Evolutionary conservation across 2,329 filamentous ascomycete genomes (phyloP).

Genomic region (Fusarium sp.): DNA sequence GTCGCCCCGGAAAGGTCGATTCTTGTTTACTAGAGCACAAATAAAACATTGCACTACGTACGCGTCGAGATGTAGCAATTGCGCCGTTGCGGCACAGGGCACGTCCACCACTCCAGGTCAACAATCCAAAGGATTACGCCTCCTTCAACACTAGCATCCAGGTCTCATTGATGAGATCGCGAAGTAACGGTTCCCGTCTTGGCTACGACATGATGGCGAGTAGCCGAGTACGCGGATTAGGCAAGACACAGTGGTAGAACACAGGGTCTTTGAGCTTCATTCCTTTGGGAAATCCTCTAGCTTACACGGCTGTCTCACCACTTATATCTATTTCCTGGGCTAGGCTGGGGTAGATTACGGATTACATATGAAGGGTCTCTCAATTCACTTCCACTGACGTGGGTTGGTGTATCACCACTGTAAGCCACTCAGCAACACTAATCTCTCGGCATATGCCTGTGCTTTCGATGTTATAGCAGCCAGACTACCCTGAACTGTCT

Average conservation of each 20-base stretch:
- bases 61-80: constrained; percentile 17
- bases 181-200: constrained; percentile 34
- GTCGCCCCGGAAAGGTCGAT: constrained; percentile 20
- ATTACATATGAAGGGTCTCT: constrained; percentile 11
- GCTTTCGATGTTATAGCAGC: neutral
- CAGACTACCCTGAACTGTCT: neutral
- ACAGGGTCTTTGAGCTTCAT: constrained; percentile 22
- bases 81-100: constrained; percentile 7
- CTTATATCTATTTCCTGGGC: neutral
- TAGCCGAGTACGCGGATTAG: no score
- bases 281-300: constrained; percentile 1
- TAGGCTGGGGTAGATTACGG: neutral
- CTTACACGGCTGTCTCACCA: constrained; percentile 8
- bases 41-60: constrained; percentile 20
- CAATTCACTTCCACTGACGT: constrained; percentile 1
- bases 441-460: neutral
- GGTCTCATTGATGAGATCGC: constrained; percentile 3
- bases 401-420: constrained; percentile 18
- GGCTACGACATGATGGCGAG: constrained; percentile 17
- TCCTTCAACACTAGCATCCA: constrained; percentile 11
- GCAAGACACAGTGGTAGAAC: no score
- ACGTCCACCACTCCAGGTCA: constrained; percentile 8
- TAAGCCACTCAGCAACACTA: neutral
- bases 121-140: constrained; percentile 11
- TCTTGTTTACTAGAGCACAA: constrained; percentile 35